Evolutionary conservation across 2,329 filamentous ascomycete genomes (phyloP).

Genomic region (Aspergillus brasiliensis): DNA sequence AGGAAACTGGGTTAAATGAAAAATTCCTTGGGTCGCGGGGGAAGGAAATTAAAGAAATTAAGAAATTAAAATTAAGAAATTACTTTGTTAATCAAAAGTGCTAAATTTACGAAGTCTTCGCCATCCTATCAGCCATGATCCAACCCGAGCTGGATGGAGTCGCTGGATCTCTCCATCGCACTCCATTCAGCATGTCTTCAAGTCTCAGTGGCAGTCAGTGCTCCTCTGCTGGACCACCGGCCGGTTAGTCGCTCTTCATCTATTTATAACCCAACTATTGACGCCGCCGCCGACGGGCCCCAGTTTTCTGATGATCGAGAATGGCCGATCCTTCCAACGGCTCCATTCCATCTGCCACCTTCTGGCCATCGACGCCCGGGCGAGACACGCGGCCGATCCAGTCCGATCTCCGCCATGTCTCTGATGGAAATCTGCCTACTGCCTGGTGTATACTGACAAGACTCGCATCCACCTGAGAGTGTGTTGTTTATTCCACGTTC

Average conservation of each 20-base stretch:
- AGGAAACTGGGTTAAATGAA: background rate
- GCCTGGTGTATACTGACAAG: background rate
- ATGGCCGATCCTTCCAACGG: background rate
- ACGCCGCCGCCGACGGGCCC: conserved; percentile 14
- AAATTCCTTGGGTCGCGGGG: background rate
- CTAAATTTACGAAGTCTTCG: background rate
- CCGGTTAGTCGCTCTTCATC: too few relatives aligned
- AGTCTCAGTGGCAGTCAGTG: background rate
- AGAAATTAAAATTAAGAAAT: background rate
- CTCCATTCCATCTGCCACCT: background rate
- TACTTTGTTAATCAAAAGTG: conserved; percentile 1
- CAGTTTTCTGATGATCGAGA: conserved; percentile 2
- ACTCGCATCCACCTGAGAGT: background rate
- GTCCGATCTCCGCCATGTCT: background rate
- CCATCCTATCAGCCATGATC: background rate
- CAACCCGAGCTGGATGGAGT: too few relatives aligned
- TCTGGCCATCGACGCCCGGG: background rate
- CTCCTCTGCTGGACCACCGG: too few relatives aligned
- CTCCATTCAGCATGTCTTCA: too few relatives aligned
- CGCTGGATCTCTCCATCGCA: background rate
- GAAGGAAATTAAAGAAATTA: conserved; percentile 1
- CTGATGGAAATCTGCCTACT: background rate
- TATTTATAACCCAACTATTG: conserved; percentile 12
- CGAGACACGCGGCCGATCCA: conserved; percentile 9
- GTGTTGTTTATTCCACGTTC: background rate